Conservation (phyloP, 805 yeast species). For the Torulaspora quercuum region DNA sequence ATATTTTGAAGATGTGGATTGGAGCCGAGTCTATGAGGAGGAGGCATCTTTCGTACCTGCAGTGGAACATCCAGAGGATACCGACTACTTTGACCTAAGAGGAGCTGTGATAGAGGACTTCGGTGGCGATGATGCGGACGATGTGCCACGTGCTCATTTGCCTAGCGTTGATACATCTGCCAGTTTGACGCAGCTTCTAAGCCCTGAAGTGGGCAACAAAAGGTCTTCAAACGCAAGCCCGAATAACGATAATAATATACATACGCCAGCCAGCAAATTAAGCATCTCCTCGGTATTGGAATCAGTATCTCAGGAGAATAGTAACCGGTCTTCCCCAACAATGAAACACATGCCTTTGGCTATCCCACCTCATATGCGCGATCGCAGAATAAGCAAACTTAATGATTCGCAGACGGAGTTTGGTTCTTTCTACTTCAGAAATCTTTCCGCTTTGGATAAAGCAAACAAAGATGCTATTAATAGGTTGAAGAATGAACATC, state of each 20-base stretch:
- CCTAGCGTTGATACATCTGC: slow-evolving; percentile 35
- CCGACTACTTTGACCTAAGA: slow-evolving; percentile 86
- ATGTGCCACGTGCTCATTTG: slow-evolving; percentile 5
- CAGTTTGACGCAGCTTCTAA: slow-evolving; percentile 38
- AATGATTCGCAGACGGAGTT: slow-evolving; percentile 72
- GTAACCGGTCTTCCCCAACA: slow-evolving; percentile 36
- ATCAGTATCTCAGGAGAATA: slow-evolving; percentile 29
- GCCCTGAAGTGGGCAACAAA: slow-evolving; percentile 29
- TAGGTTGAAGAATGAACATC: slow-evolving; percentile 77
- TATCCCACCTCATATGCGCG: slow-evolving; percentile 57
- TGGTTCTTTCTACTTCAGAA: slow-evolving; percentile 90
- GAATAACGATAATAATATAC: slow-evolving; percentile 12
- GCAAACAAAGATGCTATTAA: slow-evolving; percentile 92
- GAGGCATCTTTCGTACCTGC: slow-evolving; percentile 83
- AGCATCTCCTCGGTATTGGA: slow-evolving; percentile 33
- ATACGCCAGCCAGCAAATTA: slow-evolving; percentile 27
- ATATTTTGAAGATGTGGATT: slow-evolving; percentile 66
- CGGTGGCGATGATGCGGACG: slow-evolving; percentile 23
- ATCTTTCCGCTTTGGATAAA: slow-evolving; percentile 82
- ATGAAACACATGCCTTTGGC: slow-evolving; percentile 44
- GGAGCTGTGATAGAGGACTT: slow-evolving; percentile 68
- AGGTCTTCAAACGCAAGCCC: slow-evolving; percentile 3
- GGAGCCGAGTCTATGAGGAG: slow-evolving; percentile 68
- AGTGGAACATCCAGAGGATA: slow-evolving; percentile 74
- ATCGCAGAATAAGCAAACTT: slow-evolving; percentile 67